These are phyloP conservation scores for Piloderma croceum DNA, from an alignment of 768 basidiomycete species.

Conservation along the genomic window DNA sequence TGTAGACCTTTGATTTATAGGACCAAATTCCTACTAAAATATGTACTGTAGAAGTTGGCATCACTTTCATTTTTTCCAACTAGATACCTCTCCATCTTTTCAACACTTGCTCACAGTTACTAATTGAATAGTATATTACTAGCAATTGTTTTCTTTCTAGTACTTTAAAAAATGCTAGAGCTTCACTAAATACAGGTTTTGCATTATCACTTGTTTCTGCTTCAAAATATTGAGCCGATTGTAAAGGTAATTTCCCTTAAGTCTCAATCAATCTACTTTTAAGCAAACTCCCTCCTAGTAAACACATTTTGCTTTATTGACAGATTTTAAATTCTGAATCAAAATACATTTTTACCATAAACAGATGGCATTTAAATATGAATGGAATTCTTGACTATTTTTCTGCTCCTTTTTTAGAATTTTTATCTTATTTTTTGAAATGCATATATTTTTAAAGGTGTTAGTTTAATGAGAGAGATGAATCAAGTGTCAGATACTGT, in stretches of 20 bases:
- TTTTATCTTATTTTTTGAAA: background rate
- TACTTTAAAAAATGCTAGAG: constrained; percentile 12
- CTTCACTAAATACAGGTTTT: no score
- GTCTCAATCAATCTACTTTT: constrained; percentile 8
- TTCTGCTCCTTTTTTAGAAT: background rate
- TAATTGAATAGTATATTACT: constrained; percentile 8
- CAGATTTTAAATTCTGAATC: constrained; percentile 3
- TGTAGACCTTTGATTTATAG: no score
- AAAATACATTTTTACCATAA: constrained; percentile 5
- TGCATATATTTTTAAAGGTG: no score
- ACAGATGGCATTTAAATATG: constrained; percentile 8
- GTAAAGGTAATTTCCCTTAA: background rate
- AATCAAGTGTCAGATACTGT: constrained; percentile 17
- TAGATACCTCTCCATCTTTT: constrained; percentile 7
- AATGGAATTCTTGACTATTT: background rate
- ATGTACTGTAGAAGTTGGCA: background rate
- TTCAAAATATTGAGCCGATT: constrained; percentile 11
- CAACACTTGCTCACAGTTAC: background rate
- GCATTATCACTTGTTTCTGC: constrained; percentile 11
- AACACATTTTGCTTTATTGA: constrained; percentile 12
- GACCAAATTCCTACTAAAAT: constrained; percentile 11
- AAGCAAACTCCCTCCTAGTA: constrained; percentile 3
- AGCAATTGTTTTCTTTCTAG: background rate
- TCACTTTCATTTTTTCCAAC: background rate
- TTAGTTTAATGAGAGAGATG: no score